Base-by-base conservation (phyloP, 257 asterid species). In the Oldenlandia corymbosa region DNA sequence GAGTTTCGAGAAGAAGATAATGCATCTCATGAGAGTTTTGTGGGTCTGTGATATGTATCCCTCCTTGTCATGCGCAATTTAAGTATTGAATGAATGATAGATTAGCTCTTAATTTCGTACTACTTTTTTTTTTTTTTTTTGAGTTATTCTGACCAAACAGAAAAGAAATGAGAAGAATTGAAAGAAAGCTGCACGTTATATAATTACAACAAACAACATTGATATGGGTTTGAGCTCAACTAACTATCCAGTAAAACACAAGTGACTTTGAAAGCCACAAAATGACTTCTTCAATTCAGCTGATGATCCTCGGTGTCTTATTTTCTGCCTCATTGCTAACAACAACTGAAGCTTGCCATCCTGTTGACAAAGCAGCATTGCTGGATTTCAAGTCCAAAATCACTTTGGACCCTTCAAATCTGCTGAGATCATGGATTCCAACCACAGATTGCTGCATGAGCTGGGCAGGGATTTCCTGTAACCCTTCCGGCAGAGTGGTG, bases 401-500 rank as follows among this genome's bases (percentile, higher is more conserved):
- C 76, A 78, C 77, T 13, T 67, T 48, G 7, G 95, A 89, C 60
- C 89, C 94, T 10, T 75, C 69, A 8, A 12, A 48, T 0, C 49
- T 84, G 53, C 80, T 89, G 61, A 30, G 60, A n/a, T 62, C 96
- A 41, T 86, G 95, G 95, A 51, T 13, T 24, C 71, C 85, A 1
- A 30, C 74, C 58, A 80, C 79, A 12, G 91, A 84, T 70, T 89
- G 95, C 66, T 89, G 95, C 85, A 68, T 39, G 10, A 5, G 66
- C 5, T 89, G 94, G 94, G 81, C 73, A 9, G 95, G 97, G 36
- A 58, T 88, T 31, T 70, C 69, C 0, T 88, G 93, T 32, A 80
- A 76, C 21, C 10, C 46, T 43, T 51, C 79, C 12, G 86, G 85
- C 24, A 74, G 87, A 62, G 93, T 86, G 10, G 65, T 76, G 12